phyloP scores from a whole-genome alignment of 1,284 basidiomycete genomes.

The Psilocybe mexicana region DNA sequence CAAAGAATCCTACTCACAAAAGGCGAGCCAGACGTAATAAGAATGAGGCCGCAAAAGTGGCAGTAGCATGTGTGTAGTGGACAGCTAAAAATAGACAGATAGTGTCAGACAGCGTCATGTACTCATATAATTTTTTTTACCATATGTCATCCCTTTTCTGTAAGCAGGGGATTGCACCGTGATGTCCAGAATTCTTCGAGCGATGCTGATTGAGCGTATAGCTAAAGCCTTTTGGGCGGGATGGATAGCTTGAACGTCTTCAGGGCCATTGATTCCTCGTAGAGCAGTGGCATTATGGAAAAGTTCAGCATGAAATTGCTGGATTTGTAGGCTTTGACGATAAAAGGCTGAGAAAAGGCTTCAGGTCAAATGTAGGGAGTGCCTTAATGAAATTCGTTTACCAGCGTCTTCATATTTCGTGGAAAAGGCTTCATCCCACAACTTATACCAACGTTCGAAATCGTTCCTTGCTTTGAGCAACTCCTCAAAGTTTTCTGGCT shows the following conservation, averaged over 20 bases:
- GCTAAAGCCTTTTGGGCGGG: conserved; percentile 69
- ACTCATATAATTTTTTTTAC: conserved; percentile 34
- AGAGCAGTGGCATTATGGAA: conserved; percentile 81
- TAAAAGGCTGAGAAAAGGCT: conserved; percentile 62
- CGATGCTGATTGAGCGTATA: conserved; percentile 69
- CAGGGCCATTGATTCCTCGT: conserved; percentile 72
- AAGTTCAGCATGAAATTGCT: conserved; percentile 76
- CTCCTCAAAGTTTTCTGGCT: conserved; percentile 64
- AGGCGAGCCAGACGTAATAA: conserved; percentile 82
- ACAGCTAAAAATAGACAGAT: conserved; percentile 54
- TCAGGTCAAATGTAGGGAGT: conserved; percentile 5
- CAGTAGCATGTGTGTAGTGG: conserved; percentile 88
- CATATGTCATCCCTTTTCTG: conserved; percentile 87
- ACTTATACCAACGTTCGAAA: conserved; percentile 72
- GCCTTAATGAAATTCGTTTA: conserved; percentile 32
- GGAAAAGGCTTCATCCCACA: conserved; percentile 79
- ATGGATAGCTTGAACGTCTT: conserved; percentile 77
- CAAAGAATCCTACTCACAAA: conserved; percentile 57
- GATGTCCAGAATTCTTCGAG: conserved; percentile 68
- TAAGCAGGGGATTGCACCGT: conserved; percentile 80
- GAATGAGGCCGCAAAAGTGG: conserved; percentile 90
- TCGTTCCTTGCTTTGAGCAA: conserved; percentile 65
- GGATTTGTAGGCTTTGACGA: conserved; percentile 79
- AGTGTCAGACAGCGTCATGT: neutral
- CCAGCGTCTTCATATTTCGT: conserved; percentile 81